Percentiles rank a stretch among this genome's conserved stretches.
These are phyloP conservation scores for Lycium barbarum DNA, from an alignment of 257 asterid genomes.

Conservation along the genomic window DNA sequence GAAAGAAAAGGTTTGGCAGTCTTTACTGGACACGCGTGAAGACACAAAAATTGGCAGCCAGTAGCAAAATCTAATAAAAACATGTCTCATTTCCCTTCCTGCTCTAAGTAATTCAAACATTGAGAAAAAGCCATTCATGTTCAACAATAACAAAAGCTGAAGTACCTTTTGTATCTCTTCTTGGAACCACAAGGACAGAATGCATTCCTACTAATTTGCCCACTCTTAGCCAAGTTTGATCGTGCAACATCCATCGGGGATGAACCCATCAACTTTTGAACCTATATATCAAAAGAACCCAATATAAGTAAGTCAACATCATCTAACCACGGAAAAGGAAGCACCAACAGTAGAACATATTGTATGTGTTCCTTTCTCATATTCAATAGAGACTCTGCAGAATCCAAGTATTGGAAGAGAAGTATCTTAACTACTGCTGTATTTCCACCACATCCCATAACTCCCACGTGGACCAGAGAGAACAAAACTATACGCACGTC, in stretches of 20 bases:
- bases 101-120: slow-evolving; percentile 1
- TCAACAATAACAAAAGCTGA: slow-evolving; percentile 26
- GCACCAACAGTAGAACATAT: background rate
- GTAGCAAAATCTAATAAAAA: background rate
- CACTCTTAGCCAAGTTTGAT: slow-evolving; percentile 83
- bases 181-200: slow-evolving; percentile 96
- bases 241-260: slow-evolving; percentile 85
- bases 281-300: slow-evolving; percentile 45
- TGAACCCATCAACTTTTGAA: slow-evolving; percentile 89
- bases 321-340: background rate
- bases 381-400: background rate
- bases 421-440: background rate
- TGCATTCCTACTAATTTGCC: slow-evolving; percentile 79
- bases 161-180: slow-evolving; percentile 87
- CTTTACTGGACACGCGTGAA: background rate
- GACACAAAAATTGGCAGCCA: background rate
- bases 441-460: background rate
- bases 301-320: background rate
- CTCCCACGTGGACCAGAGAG: background rate
- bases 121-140: slow-evolving; percentile 19
- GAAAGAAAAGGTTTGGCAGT: background rate
- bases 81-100: background rate
- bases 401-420: background rate
- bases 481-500: background rate
- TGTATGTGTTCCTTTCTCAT: slow-evolving; percentile 15